phyloP scores from a whole-genome alignment of 2,329 filamentous ascomycete species.

The Geoglossum cookeanum region DNA sequence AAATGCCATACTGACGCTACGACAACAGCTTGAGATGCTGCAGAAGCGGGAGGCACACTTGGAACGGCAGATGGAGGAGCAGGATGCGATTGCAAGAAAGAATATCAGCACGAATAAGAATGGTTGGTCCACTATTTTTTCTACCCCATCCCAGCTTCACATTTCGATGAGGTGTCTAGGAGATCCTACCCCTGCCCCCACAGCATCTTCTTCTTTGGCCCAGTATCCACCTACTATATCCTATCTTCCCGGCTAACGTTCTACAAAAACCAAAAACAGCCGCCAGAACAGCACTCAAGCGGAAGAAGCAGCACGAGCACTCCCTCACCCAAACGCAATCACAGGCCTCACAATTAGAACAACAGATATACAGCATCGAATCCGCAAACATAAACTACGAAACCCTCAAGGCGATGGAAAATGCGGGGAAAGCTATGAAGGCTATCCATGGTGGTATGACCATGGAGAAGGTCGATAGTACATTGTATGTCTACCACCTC shows the following conservation, averaged over 20 bases:
- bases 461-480: slow-evolving; percentile 84
- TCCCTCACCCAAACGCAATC: slow-evolving; percentile 76
- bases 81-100: slow-evolving; percentile 76
- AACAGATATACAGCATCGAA: slow-evolving; percentile 93
- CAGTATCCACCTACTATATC: background rate
- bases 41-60: slow-evolving; percentile 90
- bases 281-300: slow-evolving; percentile 72
- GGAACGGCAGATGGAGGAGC: slow-evolving; percentile 80
- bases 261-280: slow-evolving; percentile 29
- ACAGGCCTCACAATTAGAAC: slow-evolving; percentile 82
- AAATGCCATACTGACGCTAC: slow-evolving; percentile 79
- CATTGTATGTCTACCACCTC: slow-evolving; percentile 49
- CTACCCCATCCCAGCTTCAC: background rate
- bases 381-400: slow-evolving; percentile 97
- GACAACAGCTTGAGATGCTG: slow-evolving; percentile 87
- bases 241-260: background rate
- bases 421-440: slow-evolving; percentile 78
- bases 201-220: background rate
- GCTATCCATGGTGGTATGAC: slow-evolving; percentile 79
- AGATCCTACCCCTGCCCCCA: background rate
- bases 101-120: slow-evolving; percentile 78
- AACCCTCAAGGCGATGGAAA: slow-evolving; percentile 86
- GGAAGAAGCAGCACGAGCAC: slow-evolving; percentile 89
- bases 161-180: background rate
- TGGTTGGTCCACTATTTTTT: slow-evolving; percentile 35